Percentiles rank a stretch among this genome's conserved stretches.
Conservation (phyloP, 495 filamentous ascomycete species). For the Penicillium silybi region DNA sequence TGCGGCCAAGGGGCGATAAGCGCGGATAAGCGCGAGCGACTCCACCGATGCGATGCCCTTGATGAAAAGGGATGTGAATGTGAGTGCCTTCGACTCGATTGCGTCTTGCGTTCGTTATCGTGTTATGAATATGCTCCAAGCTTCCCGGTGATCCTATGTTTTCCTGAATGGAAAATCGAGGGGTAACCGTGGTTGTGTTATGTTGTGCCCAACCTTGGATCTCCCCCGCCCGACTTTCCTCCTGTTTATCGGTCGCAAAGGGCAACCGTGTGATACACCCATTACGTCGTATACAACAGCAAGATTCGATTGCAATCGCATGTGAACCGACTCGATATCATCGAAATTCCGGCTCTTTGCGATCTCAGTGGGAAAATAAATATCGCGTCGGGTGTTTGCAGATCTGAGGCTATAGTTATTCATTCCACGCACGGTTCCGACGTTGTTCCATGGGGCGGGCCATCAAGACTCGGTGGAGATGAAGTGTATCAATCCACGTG, state of each 20-base stretch:
- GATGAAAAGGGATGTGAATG: background rate
- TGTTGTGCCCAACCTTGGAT: slow-evolving; percentile 4
- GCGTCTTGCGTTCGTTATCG: background rate
- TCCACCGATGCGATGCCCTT: slow-evolving; percentile 15
- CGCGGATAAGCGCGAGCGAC: slow-evolving; percentile 28
- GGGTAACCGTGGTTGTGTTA: slow-evolving; percentile 11
- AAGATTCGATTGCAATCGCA: background rate
- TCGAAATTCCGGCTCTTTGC: too few relatives aligned
- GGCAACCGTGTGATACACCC: slow-evolving; percentile 16
- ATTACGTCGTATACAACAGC: background rate
- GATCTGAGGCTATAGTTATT: too few relatives aligned
- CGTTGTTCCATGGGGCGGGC: too few relatives aligned
- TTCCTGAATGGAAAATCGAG: background rate
- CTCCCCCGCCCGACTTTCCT: slow-evolving; percentile 11
- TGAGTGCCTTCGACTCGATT: background rate
- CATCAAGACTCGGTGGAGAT: too few relatives aligned
- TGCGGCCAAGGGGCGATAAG: slow-evolving; percentile 30
- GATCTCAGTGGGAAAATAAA: too few relatives aligned
- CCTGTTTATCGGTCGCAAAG: slow-evolving; percentile 27
- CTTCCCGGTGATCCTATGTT: background rate
- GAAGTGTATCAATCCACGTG: too few relatives aligned
- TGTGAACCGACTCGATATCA: too few relatives aligned
- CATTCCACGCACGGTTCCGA: too few relatives aligned
- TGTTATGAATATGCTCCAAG: background rate
- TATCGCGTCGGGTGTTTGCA: too few relatives aligned